These are phyloP conservation scores for Xylaria flabelliformis DNA, from an alignment of 495 filamentous ascomycete genomes.

Conservation along the genomic window DNA sequence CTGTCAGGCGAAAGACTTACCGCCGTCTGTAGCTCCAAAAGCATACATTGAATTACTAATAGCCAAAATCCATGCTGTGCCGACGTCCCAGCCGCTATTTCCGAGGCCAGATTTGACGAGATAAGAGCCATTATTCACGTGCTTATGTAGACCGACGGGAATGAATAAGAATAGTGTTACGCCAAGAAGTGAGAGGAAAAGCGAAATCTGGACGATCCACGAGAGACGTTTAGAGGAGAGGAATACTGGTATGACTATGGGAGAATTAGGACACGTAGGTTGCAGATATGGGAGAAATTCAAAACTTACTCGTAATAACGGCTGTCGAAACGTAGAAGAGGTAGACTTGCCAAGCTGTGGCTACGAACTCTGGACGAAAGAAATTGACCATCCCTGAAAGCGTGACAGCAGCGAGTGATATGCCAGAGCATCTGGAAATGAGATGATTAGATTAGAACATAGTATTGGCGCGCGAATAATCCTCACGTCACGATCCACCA, in stretches of 20 bases:
- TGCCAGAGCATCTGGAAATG: constrained; percentile 27
- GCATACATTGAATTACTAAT: constrained; percentile 45
- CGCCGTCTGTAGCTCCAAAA: constrained; percentile 31
- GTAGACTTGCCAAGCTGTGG: constrained; percentile 41
- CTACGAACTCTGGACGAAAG: constrained; percentile 35
- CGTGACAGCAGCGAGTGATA: neutral
- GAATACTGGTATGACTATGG: neutral
- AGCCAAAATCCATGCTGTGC: constrained; percentile 46
- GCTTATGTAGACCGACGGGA: constrained; percentile 2
- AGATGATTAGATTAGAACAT: neutral
- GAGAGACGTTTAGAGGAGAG: neutral
- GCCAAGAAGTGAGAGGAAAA: constrained; percentile 16
- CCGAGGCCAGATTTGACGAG: neutral
- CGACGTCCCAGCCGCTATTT: constrained; percentile 29
- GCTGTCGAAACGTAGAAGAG: constrained; percentile 34
- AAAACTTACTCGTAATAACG: neutral
- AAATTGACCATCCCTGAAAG: constrained; percentile 35
- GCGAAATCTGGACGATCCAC: neutral
- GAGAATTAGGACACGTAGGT: neutral
- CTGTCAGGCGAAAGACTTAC: constrained; percentile 27
- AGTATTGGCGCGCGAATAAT: constrained; percentile 14
- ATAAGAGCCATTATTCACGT: constrained; percentile 1
- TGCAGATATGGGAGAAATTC: neutral
- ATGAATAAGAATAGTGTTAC: constrained; percentile 5
- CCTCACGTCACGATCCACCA: constrained; percentile 45